Evolutionary conservation across 805 yeast genomes (phyloP).

Genomic region (Lipomyces anomalus): DNA sequence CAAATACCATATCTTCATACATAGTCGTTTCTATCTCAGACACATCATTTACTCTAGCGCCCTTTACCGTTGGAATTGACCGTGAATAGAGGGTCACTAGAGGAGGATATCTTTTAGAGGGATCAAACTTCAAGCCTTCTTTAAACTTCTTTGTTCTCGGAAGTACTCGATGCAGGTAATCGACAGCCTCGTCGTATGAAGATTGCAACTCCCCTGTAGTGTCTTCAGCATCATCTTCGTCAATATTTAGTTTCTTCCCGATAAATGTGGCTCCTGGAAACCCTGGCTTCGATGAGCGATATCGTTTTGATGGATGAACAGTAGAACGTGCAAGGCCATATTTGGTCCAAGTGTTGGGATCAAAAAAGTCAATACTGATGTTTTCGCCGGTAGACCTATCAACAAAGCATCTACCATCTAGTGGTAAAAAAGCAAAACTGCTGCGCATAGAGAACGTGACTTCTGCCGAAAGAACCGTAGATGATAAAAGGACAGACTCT

Average conservation of each 20-base stretch:
- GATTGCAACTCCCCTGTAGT: background rate
- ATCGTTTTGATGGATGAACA: background rate
- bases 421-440: constrained; percentile 71
- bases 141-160: constrained; percentile 53
- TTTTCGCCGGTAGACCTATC: constrained; percentile 52
- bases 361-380: constrained; percentile 67
- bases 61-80: constrained; percentile 77
- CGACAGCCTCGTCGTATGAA: constrained; percentile 48
- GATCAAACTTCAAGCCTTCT: constrained; percentile 46
- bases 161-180: constrained; percentile 59
- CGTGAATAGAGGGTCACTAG: constrained; percentile 77
- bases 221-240: background rate
- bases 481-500: constrained; percentile 70
- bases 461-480: constrained; percentile 69
- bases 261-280: background rate
- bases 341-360: constrained; percentile 74
- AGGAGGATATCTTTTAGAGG: constrained; percentile 63
- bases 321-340: constrained; percentile 42
- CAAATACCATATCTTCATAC: constrained; percentile 72
- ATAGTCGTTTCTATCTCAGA: constrained; percentile 65
- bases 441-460: constrained; percentile 86
- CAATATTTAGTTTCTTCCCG: background rate
- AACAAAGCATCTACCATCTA: constrained; percentile 66
- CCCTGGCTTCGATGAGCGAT: background rate
- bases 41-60: constrained; percentile 57